phyloP scores from a whole-genome alignment of 306 rosid genomes.

The Prunus mira region DNA sequence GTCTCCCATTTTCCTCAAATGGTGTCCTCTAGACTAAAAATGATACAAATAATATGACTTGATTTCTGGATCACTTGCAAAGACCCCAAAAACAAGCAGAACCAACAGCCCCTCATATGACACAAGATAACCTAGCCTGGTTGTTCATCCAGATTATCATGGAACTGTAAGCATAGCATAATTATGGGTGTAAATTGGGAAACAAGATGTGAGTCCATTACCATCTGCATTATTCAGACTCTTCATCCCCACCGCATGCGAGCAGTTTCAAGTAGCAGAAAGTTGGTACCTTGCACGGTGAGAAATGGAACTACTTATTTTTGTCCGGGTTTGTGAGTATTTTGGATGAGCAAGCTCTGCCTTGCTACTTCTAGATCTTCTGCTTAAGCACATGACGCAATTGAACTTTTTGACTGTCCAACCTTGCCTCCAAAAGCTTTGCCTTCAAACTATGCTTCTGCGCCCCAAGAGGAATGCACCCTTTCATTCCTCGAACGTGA shows the following conservation, averaged over 20 bases:
- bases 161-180: slow-evolving; percentile 7
- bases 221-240: slow-evolving; percentile 30
- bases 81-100: slow-evolving; percentile 4
- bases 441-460: slow-evolving; percentile 83
- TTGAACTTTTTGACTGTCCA: slow-evolving; percentile 77
- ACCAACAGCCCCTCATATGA: neutral
- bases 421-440: slow-evolving; percentile 85
- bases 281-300: slow-evolving; percentile 15
- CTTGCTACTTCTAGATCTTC: slow-evolving; percentile 51
- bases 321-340: slow-evolving; percentile 15
- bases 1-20: slow-evolving; percentile 16
- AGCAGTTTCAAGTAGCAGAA: slow-evolving; percentile 35
- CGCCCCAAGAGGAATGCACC: slow-evolving; percentile 66
- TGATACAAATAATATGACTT: slow-evolving; percentile 26
- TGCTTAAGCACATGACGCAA: slow-evolving; percentile 88
- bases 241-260: slow-evolving; percentile 21
- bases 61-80: slow-evolving; percentile 1
- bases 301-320: slow-evolving; percentile 30
- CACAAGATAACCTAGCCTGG: neutral
- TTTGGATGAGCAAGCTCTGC: slow-evolving; percentile 25
- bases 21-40: slow-evolving; percentile 8
- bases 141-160: neutral
- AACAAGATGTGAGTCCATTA: slow-evolving; percentile 20
- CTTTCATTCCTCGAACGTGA: slow-evolving; percentile 63
- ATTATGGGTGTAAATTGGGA: slow-evolving; percentile 16